Base-by-base conservation (phyloP, 2,329 filamentous ascomycete species). In the Alternaria metachromatica region DNA sequence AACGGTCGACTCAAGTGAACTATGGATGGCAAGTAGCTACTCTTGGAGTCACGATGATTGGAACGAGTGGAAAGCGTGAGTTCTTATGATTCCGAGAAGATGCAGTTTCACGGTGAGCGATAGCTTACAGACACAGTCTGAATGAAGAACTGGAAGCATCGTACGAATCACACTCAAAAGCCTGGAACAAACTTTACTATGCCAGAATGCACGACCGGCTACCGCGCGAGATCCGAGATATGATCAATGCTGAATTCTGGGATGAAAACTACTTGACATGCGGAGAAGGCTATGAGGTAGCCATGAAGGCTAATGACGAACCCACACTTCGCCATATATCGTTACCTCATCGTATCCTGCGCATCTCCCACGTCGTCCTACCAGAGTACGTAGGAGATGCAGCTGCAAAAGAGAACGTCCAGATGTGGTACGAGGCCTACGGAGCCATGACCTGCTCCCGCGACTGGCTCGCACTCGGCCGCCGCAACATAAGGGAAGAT, bases 401-500 rank as follows among this genome's bases (percentile, higher is more conserved):
- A 3, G 37, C 37, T 3, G 37, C 37, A 1, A 41, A 41, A 18
- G 37, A 41, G 37, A 41, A 41, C 4, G n/a, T 41, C 37, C 37
- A 41, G 0, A 41, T 41, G 37, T 41, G 37, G 33, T 37, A 37
- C 4, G 33, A 37, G 33, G 3, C 0, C 33, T n/a, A 15, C 15
- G 33, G 7, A 37, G 7, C 33, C 30, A 33, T 37, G 30, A 5
- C 30, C 30, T 0, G 13, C 30, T 1, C 15, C 30, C 8, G 12
- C 30, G 8, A 1, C 33, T 41, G n/a, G 37, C 37, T 18, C n/a
- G 37, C 3, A 41, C 8, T 41, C 37, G 3, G n/a, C 37, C 3
- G 15, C 12, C 4, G 2, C 37, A 41, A 41, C 5, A 0, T 41
- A 18, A n/a, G 33, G 1, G 9, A 10, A 41, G 0, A 41, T 0